A percentile compares a stretch with the other conserved stretches of the same genome.
Conservation (phyloP, 2,329 filamentous ascomycete species). For the Arthrocladium fulminans region DNA sequence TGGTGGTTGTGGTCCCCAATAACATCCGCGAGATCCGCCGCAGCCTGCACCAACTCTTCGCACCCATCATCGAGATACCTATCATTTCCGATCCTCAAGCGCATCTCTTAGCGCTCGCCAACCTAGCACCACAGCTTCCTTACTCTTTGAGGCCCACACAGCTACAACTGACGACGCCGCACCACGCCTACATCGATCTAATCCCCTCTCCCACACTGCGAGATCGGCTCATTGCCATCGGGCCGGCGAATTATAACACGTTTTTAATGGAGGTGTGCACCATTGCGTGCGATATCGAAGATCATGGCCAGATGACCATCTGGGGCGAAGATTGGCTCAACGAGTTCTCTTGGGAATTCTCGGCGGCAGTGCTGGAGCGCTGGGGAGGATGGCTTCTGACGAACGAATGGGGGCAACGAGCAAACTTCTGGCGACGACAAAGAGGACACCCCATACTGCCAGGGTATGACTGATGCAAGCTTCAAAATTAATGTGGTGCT, state of each 20-base stretch:
- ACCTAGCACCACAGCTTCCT: constrained; percentile 28
- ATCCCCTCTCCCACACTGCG: constrained; percentile 34
- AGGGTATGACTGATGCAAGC: constrained; percentile 25
- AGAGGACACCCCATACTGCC: constrained; percentile 29
- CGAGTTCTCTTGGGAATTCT: constrained; percentile 38
- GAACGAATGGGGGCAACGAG: constrained; percentile 31
- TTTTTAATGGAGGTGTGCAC: constrained; percentile 34
- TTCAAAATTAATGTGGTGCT: not conserved
- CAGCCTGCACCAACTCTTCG: constrained; percentile 30
- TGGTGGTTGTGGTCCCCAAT: constrained; percentile 27
- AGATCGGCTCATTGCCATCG: constrained; percentile 30
- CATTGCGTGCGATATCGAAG: constrained; percentile 29
- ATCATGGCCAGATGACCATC: constrained; percentile 33
- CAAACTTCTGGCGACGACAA: constrained; percentile 36
- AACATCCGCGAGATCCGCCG: constrained; percentile 30
- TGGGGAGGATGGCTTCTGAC: constrained; percentile 35
- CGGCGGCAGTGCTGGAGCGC: constrained; percentile 30
- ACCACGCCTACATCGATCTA: constrained; percentile 37
- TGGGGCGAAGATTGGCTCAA: constrained; percentile 37
- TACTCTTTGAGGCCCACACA: constrained; percentile 30
- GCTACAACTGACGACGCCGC: constrained; percentile 32
- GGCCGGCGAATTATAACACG: constrained; percentile 28
- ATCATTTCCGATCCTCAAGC: constrained; percentile 28
- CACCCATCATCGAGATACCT: constrained; percentile 29
- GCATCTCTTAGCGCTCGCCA: constrained; percentile 27